Evolutionary conservation across 2,329 filamentous ascomycete species (phyloP).

Genomic region (Rhinocladiella mackenziei): DNA sequence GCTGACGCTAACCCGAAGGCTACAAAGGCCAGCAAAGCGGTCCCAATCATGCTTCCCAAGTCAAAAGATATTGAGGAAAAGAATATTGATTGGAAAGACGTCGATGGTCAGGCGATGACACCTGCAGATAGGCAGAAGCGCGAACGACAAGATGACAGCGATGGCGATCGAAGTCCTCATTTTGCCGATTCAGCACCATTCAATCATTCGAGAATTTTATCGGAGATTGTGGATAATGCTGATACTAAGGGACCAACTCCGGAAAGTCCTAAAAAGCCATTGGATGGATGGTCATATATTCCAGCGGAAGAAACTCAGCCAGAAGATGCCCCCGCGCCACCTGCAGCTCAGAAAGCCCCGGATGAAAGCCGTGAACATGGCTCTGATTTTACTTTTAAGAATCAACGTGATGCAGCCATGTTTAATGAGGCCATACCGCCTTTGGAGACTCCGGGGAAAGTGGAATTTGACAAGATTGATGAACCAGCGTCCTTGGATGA

Average conservation of each 20-base stretch:
- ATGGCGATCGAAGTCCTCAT: slow-evolving; percentile 68
- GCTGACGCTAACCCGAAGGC: slow-evolving; percentile 60
- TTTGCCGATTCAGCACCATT: slow-evolving; percentile 58
- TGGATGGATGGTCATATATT: slow-evolving; percentile 30
- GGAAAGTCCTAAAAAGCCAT: slow-evolving; percentile 15
- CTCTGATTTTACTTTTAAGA: slow-evolving; percentile 56
- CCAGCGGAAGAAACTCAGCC: slow-evolving; percentile 33
- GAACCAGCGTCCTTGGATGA: slow-evolving; percentile 2
- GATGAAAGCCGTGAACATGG: slow-evolving; percentile 42
- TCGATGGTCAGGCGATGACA: slow-evolving; percentile 57
- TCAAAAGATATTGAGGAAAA: slow-evolving; percentile 11
- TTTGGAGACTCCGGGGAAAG: slow-evolving; percentile 7
- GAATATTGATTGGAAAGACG: slow-evolving; percentile 51
- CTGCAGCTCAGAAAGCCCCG: slow-evolving; percentile 40
- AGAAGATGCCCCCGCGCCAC: slow-evolving; percentile 35
- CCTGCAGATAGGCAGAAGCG: slow-evolving; percentile 70
- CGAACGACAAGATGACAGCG: slow-evolving; percentile 57
- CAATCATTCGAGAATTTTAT: slow-evolving; percentile 19
- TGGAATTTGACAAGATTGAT: slow-evolving; percentile 1
- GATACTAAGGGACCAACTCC: slow-evolving; percentile 8
- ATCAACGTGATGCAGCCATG: slow-evolving; percentile 40
- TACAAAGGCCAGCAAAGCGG: slow-evolving; percentile 67
- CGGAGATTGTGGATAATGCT: slow-evolving; percentile 19
- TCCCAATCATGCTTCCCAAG: slow-evolving; percentile 61
- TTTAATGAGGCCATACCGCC: slow-evolving; percentile 54